Conservation (phyloP, 148 eudicot genomes). For the Suaeda aralocaspica region DNA sequence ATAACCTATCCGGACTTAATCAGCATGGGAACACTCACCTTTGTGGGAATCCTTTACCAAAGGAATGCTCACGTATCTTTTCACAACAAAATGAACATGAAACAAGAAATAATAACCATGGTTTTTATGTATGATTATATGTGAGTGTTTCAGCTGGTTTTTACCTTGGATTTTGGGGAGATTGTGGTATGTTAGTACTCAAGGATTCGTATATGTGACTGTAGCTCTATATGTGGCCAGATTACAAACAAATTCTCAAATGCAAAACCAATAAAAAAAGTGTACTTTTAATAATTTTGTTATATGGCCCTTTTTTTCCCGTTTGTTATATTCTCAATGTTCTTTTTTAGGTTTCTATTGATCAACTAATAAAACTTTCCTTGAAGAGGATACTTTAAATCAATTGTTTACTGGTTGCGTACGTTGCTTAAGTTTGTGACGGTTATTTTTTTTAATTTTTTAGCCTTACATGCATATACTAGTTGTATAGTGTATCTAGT, state of each 20-base stretch:
- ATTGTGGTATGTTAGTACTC: constrained; percentile 1
- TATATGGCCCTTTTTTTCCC: no score
- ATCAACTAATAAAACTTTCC: no score
- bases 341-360: no score
- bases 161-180: constrained; percentile 2
- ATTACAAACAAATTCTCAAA: not conserved
- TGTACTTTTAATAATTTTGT: no score
- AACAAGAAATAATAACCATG: not conserved
- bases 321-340: no score
- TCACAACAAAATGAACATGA: not conserved
- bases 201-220: not conserved
- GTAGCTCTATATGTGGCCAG: not conserved
- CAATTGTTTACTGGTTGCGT: no score
- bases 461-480: no score
- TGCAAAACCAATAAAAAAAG: no score
- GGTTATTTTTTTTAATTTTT: no score
- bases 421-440: no score
- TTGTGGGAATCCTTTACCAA: not conserved
- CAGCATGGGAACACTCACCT: constrained; percentile 8
- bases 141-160: not conserved
- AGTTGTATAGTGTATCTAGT: no score
- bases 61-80: not conserved
- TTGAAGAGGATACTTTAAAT: no score
- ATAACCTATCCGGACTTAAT: not conserved
- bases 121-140: not conserved